These are phyloP conservation scores for Yarrowia sp. DNA, from an alignment of 805 yeast genomes.

Conservation along the genomic window DNA sequence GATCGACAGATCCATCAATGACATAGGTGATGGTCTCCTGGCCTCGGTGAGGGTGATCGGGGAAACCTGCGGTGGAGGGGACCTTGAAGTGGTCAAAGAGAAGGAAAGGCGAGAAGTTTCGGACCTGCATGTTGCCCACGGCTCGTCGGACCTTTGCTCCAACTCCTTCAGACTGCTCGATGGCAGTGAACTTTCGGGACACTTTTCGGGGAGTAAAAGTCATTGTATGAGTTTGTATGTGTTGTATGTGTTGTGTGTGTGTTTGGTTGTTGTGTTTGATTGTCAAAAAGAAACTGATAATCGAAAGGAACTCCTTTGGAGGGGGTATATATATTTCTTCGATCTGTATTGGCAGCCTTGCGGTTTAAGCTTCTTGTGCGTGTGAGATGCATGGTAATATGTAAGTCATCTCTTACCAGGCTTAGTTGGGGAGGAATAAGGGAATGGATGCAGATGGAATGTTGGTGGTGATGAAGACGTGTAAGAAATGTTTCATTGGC, in stretches of 20 bases:
- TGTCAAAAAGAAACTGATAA: conserved; percentile 4
- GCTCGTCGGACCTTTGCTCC: conserved; percentile 85
- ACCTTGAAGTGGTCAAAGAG: conserved; percentile 79
- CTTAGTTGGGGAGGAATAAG: conserved; percentile 14
- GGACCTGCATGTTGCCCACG: conserved; percentile 68
- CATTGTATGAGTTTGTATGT: conserved; percentile 16
- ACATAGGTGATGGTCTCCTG: conserved; percentile 77
- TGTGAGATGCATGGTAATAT: background rate
- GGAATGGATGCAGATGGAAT: conserved; percentile 12
- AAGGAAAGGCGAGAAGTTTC: conserved; percentile 80
- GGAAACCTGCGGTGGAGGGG: conserved; percentile 70
- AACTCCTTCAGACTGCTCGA: conserved; percentile 81
- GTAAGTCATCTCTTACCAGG: conserved; percentile 22
- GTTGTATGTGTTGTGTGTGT: conserved; percentile 6
- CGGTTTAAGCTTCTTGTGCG: background rate
- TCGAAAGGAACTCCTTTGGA: background rate
- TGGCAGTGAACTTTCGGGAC: conserved; percentile 60
- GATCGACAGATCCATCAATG: conserved; percentile 70
- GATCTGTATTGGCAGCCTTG: background rate
- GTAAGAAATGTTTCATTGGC: background rate
- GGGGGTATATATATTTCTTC: conserved; percentile 7
- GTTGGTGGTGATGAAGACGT: no score
- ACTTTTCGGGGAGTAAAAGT: conserved; percentile 54
- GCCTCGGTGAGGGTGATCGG: conserved; percentile 85
- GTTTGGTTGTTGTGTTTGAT: background rate